Evolutionary conservation across 768 basidiomycete species (phyloP), one percentile per base, ranked within the genome.

Genomic region (Rubroboletus pulcherrimus): DNA sequence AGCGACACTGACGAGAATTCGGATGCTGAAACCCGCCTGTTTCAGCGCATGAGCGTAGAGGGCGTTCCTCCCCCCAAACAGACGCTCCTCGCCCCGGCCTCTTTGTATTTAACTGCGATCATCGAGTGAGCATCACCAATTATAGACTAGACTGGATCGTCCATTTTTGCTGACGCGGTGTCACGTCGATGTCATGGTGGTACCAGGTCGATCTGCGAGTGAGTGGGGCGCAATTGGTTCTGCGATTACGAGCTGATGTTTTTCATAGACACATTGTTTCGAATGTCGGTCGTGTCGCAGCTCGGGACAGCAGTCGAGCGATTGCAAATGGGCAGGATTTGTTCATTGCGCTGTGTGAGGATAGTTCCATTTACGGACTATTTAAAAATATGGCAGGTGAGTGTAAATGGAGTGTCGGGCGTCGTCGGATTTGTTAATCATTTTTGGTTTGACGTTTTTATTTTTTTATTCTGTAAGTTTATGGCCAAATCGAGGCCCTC

Each of bases 51-150:
- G 78, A 66, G 64, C 40, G 74, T 73, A 49, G 69, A 78, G n/a
- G 78, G 79, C 29, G 76, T 78, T 12, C 74, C 83, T 33, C 82
- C 84, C 19, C 72, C 74, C 10, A 80, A 77, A 49, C 70, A 81
- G 19, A 69, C 79, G 7, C 77, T 89, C 9, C 71, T 94, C 26
- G 85, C 87, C 9, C 92, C 92, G 5, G 91, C 93, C 33, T 87
- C 91, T 19, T 68, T 97, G 42, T 97, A 95, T 77, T 78, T 95
- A 49, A 95, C 94, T 3, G 93, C 93, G 8, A 91, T 96, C 59
- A 77, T 97, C 31, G 94, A 97, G 93, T 95, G 71, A 76, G 93
- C 81, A 17, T 48, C 42, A 19, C 55, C 55, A 53, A 50, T 62
- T 60, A 50, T 52, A 54, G 56, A 62, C 52, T 58, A 57, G 51